Evolutionary conservation across 2,329 filamentous ascomycete genomes (phyloP), one percentile per base, ranked within the genome.

Genomic region (Talaromyces atroroseus): DNA sequence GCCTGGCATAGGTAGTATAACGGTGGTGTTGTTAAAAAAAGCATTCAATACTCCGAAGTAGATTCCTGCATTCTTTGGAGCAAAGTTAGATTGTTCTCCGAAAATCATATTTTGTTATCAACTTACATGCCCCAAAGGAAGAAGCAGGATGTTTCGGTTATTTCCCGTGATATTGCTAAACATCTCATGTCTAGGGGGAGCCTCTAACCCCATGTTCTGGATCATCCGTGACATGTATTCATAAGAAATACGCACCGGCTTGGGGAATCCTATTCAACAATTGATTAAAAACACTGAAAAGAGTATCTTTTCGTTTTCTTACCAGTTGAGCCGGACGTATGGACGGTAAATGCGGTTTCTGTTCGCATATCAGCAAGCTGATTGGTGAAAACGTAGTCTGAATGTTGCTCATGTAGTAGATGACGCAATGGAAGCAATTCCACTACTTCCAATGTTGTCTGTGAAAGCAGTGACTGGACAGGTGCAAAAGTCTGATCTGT

Each of bases 11-110:
- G 51, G 51, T 16, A 53, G 11, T 32, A 47, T 53, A 18, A 53
- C 51, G 20, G 51, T 53, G 3, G 51, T 53, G 44, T 53, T 53
- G 51, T 53, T 53, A 18, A 53, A 53, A 14, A 53, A 53, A 32
- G 51, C n/a, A 11, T 53, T 53, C 3, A 53, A 47, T 7, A 53
- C 44, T 26, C 51, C 51, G 14, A 53, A 53, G 26, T 53, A 21
- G 11, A 53, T 24, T 16, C 51, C 51, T 53, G 51, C 51, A 24
- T 12, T 12, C 44, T 47, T 23, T 29, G 14, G 18, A 47, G 4
- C 16, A 4, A n/a, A 10, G 20, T 47, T 10, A 47, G 44, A 47
- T 23, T 40, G 36, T 18, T 16, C 36, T 40, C 4, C 12, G 12
- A 40, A 18, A 3, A 11, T 40, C n/a, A 40, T 40, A 18, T 40